Base-by-base conservation (phyloP, 306 rosid species). In the Geum urbanum region DNA sequence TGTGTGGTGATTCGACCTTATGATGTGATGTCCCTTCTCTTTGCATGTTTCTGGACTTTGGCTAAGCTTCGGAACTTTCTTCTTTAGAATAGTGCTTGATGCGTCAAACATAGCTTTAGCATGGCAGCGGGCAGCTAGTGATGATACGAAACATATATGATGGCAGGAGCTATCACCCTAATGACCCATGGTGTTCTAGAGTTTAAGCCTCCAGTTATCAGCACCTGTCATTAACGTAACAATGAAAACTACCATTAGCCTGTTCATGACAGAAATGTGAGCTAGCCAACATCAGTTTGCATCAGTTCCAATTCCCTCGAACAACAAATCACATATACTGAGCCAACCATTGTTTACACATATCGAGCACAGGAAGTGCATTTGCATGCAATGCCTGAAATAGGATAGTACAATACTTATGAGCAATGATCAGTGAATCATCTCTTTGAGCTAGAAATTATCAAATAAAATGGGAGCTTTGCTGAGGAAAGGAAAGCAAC, bases 271-370 rank as follows among this genome's bases (percentile, higher is more conserved):
- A 61, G 60, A 75, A 47, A 54, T 67, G 71, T 68, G 44, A 56
- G 69, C 59, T 49, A 68, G 79, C 47, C 69, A 69, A 76, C 77
- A 60, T 63, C 43, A 43, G 51, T 46, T 46, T 27, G 51, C 35
- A 16, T 44, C 37, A 51, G 56, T 72, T 63, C 54, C 41, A 51
- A 45, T 24, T 35, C 60, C 64, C 63, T 65, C 72, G 27, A 69
- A 76, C 69, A 69, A 73, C 55, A 44, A 44, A 52, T 80, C 84
- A 94, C 98, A 94, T 90, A 82, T 87, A 88, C 80, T 88, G 96
- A 74, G 97, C 96, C 88, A 94, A 80, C 98, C 98, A 94, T 69
- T 94, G 98, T 83, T 94, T 94, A 81, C 98, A 94, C 97, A 94
- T 90, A 78, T 94, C 98, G 64, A 94, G 96, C 77, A 94, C 98